A percentile compares a stretch with the other conserved stretches of the same genome.
Conservation (phyloP, 768 basidiomycete genomes). For the Pisolithus orientalis region DNA sequence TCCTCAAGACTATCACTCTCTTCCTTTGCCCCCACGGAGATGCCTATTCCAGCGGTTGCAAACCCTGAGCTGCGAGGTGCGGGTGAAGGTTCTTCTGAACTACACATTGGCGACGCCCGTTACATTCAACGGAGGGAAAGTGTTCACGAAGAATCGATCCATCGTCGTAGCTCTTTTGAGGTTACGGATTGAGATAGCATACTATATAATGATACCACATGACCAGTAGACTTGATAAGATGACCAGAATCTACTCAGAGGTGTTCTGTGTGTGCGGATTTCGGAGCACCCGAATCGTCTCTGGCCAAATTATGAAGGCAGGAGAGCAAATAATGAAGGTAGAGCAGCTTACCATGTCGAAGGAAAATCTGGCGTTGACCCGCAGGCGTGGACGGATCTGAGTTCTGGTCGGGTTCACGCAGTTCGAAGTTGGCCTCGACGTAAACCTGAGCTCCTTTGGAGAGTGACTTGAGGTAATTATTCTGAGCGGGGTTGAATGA, state of each 20-base stretch:
- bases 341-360: slow-evolving; percentile 53
- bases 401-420: slow-evolving; percentile 59
- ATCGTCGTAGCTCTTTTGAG: background rate
- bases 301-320: slow-evolving; percentile 29
- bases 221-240: background rate
- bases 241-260: background rate
- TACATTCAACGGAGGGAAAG: slow-evolving; percentile 25
- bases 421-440: slow-evolving; percentile 78
- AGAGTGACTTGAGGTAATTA: slow-evolving; percentile 56
- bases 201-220: background rate
- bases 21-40: slow-evolving; percentile 21
- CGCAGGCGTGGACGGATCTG: slow-evolving; percentile 60
- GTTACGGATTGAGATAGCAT: background rate
- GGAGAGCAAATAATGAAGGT: background rate
- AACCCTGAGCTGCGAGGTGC: slow-evolving; percentile 26
- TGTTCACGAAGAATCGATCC: slow-evolving; percentile 3
- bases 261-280: slow-evolving; percentile 17
- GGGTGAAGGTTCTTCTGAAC: slow-evolving; percentile 25
- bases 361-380: slow-evolving; percentile 82
- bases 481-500: slow-evolving; percentile 64
- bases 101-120: slow-evolving; percentile 21
- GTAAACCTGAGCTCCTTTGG: slow-evolving; percentile 70
- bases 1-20: slow-evolving; percentile 18
- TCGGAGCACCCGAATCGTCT: slow-evolving; percentile 46
- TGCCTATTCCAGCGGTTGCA: slow-evolving; percentile 23